Conservation (phyloP, 495 filamentous ascomycete species). For the Venustampulla echinocandica region DNA sequence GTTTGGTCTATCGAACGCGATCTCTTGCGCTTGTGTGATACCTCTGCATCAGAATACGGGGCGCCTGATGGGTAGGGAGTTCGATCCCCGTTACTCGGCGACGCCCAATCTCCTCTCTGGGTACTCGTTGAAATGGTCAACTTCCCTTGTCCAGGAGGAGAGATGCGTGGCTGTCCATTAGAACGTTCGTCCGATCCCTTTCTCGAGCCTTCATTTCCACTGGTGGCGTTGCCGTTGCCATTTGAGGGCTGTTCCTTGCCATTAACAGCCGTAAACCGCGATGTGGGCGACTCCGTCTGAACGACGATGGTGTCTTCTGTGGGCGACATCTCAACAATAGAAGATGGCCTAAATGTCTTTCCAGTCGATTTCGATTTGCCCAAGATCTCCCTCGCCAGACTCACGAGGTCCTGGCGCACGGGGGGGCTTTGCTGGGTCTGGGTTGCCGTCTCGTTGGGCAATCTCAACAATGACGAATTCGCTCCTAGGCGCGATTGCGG, state of each 20-base stretch:
- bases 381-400: constrained; percentile 11
- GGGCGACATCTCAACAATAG: constrained; percentile 4
- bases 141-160: constrained; percentile 24
- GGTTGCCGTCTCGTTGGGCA: constrained; percentile 2
- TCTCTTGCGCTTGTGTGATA: constrained; percentile 45
- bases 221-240: constrained; percentile 3
- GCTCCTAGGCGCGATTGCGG: neutral
- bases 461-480: neutral
- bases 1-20: constrained; percentile 35
- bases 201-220: constrained; percentile 8
- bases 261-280: constrained; percentile 25
- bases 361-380: neutral
- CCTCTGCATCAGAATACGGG: constrained; percentile 32
- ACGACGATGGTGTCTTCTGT: constrained; percentile 4
- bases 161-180: constrained; percentile 20
- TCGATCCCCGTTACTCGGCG: constrained; percentile 15
- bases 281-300: constrained; percentile 17
- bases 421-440: neutral
- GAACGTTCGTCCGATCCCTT: constrained; percentile 20
- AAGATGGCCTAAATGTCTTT: neutral
- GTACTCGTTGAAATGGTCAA: constrained; percentile 21
- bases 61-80: constrained; percentile 19
- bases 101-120: constrained; percentile 21
- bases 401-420: constrained; percentile 11
- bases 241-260: constrained; percentile 14